Evolutionary conservation across 1,139 yeast genomes (phyloP).

Genomic region (Scheffersomyces titani): DNA sequence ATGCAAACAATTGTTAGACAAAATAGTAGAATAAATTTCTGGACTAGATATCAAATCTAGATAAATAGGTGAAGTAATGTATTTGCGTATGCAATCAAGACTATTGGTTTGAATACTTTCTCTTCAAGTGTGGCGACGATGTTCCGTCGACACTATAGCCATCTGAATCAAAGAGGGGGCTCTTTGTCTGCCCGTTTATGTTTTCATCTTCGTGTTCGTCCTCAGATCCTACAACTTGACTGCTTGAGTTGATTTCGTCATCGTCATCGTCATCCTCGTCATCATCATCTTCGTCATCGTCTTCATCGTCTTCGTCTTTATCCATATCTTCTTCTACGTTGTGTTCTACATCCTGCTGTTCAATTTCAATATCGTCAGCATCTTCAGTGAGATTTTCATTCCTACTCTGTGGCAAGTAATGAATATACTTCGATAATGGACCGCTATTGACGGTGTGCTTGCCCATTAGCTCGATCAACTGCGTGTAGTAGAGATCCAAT

Average conservation of each 20-base stretch:
- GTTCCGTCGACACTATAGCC: slow-evolving; percentile 34
- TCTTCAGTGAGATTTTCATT: slow-evolving; percentile 5
- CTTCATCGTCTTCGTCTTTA: slow-evolving; percentile 12
- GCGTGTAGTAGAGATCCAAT: slow-evolving; percentile 58
- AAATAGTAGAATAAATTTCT: neutral
- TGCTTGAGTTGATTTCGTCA: slow-evolving; percentile 4
- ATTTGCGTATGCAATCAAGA: neutral
- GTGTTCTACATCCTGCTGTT: slow-evolving; percentile 12
- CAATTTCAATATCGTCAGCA: slow-evolving; percentile 14
- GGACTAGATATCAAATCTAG: neutral
- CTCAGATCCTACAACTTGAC: slow-evolving; percentile 7
- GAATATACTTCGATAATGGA: slow-evolving; percentile 10
- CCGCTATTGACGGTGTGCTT: slow-evolving; percentile 16
- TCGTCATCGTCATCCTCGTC: slow-evolving; percentile 10
- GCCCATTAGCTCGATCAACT: slow-evolving; percentile 66
- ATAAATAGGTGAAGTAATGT: neutral
- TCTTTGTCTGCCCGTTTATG: slow-evolving; percentile 5
- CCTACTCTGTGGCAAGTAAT: slow-evolving; percentile 7
- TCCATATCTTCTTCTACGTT: slow-evolving; percentile 11
- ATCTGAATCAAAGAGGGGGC: slow-evolving; percentile 16
- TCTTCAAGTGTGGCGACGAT: slow-evolving; percentile 39
- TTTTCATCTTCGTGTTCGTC: slow-evolving; percentile 1
- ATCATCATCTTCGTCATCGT: slow-evolving; percentile 10
- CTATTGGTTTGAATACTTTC: slow-evolving; percentile 18
- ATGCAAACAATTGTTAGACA: neutral